These are phyloP conservation scores for Epichloe baconii DNA, from an alignment of 2,329 filamentous ascomycete genomes.

Conservation along the genomic window DNA sequence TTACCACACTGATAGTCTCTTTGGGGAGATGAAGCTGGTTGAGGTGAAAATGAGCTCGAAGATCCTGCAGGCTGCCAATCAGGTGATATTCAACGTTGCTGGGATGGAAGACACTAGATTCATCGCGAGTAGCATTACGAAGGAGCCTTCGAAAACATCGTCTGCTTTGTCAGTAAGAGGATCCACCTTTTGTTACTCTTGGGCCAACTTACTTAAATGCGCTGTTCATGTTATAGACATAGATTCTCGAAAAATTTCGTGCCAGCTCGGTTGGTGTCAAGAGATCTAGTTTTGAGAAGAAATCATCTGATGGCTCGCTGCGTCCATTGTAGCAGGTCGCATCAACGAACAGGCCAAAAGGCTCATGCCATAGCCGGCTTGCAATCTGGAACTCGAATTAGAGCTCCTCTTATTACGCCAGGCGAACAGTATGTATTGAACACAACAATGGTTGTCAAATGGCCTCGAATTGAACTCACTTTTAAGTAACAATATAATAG, in stretches of 20 bases:
- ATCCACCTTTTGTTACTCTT: neutral
- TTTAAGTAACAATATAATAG: slow-evolving; percentile 56
- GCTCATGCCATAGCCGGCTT: slow-evolving; percentile 55
- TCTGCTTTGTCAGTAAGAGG: slow-evolving; percentile 9
- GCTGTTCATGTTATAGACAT: slow-evolving; percentile 64
- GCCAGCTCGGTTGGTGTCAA: slow-evolving; percentile 50
- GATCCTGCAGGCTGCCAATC: slow-evolving; percentile 50
- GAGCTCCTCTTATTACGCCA: neutral
- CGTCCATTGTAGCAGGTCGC: slow-evolving; percentile 59
- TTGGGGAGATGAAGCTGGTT: slow-evolving; percentile 54
- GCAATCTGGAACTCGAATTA: slow-evolving; percentile 36
- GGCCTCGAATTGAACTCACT: slow-evolving; percentile 21
- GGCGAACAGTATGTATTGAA: neutral
- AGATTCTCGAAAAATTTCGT: slow-evolving; percentile 45
- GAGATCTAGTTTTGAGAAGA: slow-evolving; percentile 50
- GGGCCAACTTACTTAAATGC: slow-evolving; percentile 39
- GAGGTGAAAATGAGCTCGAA: slow-evolving; percentile 54
- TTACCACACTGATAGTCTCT: slow-evolving; percentile 56
- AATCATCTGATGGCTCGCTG: slow-evolving; percentile 50
- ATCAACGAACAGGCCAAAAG: slow-evolving; percentile 54
- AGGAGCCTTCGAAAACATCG: slow-evolving; percentile 54
- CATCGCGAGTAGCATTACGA: slow-evolving; percentile 47
- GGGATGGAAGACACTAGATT: slow-evolving; percentile 47
- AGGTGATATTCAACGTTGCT: slow-evolving; percentile 54
- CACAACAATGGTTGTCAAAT: neutral